Evolutionary conservation across 2,329 filamentous ascomycete species (phyloP).

Genomic region (Claviceps sp.): DNA sequence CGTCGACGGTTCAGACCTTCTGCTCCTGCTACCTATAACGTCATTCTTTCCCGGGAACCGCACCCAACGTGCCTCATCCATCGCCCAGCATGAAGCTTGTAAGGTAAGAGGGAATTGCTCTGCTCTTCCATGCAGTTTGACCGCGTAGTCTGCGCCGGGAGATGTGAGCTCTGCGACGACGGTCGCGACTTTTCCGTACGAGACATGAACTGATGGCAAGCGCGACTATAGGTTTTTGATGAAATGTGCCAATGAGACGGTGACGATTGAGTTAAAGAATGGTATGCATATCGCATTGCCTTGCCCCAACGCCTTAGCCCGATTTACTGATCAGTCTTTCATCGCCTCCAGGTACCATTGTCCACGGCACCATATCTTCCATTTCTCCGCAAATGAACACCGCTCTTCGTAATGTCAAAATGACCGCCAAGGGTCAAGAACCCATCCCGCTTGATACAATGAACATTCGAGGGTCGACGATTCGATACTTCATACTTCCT

Average conservation of each 20-base stretch:
- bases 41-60: no score
- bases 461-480: constrained; percentile 91
- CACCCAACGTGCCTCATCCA: background rate
- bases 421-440: constrained; percentile 81
- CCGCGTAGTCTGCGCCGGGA: background rate
- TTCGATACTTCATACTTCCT: constrained; percentile 92
- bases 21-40: no score
- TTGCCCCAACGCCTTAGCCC: background rate
- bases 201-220: constrained; percentile 4
- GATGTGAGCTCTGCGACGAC: background rate
- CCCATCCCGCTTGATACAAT: constrained; percentile 84
- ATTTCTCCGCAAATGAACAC: constrained; percentile 99
- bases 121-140: background rate
- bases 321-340: background rate
- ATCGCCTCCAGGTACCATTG: constrained; percentile 64
- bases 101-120: constrained; percentile 46
- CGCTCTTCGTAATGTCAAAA: constrained; percentile 86
- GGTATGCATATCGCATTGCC: constrained; percentile 35
- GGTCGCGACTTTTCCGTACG: constrained; percentile 5
- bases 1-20: no score
- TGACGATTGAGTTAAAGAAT: constrained; percentile 97
- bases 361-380: constrained; percentile 92
- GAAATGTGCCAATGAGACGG: constrained; percentile 98
- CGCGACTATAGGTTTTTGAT: constrained; percentile 67
- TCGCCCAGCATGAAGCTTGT: constrained; percentile 80